These are phyloP conservation scores for Penicillium sp. DNA, from an alignment of 2,329 filamentous ascomycete genomes.

Conservation along the genomic window DNA sequence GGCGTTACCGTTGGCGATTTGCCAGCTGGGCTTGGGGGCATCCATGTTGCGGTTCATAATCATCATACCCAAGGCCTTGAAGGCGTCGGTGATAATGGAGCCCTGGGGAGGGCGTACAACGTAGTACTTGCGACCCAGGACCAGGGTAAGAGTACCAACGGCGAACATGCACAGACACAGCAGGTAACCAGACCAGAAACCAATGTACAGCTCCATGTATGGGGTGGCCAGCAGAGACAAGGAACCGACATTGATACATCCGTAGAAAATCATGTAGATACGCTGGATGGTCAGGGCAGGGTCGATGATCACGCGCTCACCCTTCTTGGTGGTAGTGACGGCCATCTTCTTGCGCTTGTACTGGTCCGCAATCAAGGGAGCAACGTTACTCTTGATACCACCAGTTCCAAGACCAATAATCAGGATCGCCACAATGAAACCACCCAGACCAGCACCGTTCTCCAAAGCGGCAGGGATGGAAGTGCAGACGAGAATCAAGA, in stretches of 20 bases:
- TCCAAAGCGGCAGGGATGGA: slow-evolving; percentile 54
- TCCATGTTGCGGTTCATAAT: slow-evolving; percentile 55
- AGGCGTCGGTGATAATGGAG: slow-evolving; percentile 65
- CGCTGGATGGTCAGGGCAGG: slow-evolving; percentile 65
- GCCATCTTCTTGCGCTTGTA: slow-evolving; percentile 59
- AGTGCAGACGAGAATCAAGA: slow-evolving; percentile 56
- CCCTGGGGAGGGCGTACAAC: slow-evolving; percentile 57
- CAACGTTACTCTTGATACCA: slow-evolving; percentile 68
- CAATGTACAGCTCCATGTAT: slow-evolving; percentile 66
- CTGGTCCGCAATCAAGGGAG: slow-evolving; percentile 64
- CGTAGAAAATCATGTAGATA: slow-evolving; percentile 74
- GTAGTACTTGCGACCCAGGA: slow-evolving; percentile 48
- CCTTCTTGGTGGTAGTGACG: slow-evolving; percentile 43
- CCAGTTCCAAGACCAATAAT: slow-evolving; percentile 67
- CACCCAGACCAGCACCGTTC: slow-evolving; percentile 52
- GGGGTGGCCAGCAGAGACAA: slow-evolving; percentile 67
- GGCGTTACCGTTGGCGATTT: slow-evolving; percentile 51
- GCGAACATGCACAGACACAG: slow-evolving; percentile 64
- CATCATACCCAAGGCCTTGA: slow-evolving; percentile 61
- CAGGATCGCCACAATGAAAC: slow-evolving; percentile 58
- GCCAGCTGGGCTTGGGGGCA: slow-evolving; percentile 67
- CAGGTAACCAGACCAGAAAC: slow-evolving; percentile 66
- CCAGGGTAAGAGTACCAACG: slow-evolving; percentile 58
- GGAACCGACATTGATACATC: slow-evolving; percentile 72
- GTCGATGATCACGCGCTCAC: slow-evolving; percentile 63